Percentiles rank a stretch among this genome's conserved stretches.
Conservation (phyloP, 495 filamentous ascomycete species). For the Podospora pseudopauciseta region DNA sequence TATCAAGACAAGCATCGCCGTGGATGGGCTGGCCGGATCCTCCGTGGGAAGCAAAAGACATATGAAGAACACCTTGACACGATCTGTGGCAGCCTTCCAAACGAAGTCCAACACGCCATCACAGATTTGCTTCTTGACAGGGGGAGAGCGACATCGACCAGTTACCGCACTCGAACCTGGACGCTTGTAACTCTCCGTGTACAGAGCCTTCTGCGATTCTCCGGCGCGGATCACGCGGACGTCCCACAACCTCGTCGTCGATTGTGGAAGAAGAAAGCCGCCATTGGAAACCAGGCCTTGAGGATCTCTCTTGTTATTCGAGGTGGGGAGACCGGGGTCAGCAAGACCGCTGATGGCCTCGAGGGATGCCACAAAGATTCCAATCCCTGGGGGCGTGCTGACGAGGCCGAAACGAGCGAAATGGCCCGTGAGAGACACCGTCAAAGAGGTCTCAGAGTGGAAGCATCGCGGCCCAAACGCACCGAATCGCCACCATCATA, state of each 20-base stretch:
- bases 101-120: slow-evolving; percentile 11
- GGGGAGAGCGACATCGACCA: slow-evolving; percentile 17
- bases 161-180: slow-evolving; percentile 23
- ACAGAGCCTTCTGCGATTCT: slow-evolving; percentile 19
- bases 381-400: slow-evolving; percentile 25
- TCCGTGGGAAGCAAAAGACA: slow-evolving; percentile 20
- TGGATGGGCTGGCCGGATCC: slow-evolving; percentile 17
- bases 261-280: slow-evolving; percentile 24
- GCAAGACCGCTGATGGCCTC: slow-evolving; percentile 5
- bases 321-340: slow-evolving; percentile 20
- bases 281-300: neutral
- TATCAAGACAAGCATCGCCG: slow-evolving; percentile 22
- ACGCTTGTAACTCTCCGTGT: slow-evolving; percentile 23
- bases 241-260: slow-evolving; percentile 24
- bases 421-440: slow-evolving; percentile 10
- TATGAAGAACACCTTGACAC: slow-evolving; percentile 30
- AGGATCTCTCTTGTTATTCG: slow-evolving; percentile 23
- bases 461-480: slow-evolving; percentile 4
- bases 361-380: neutral
- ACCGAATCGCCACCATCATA: slow-evolving; percentile 16
- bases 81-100: slow-evolving; percentile 20
- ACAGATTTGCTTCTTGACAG: slow-evolving; percentile 18
- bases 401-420: slow-evolving; percentile 13
- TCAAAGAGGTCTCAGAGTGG: neutral
- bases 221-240: slow-evolving; percentile 14